A percentile compares a stretch with the other conserved stretches of the same genome.
Conservation (phyloP, 805 yeast species). For the Torulaspora franciscae region DNA sequence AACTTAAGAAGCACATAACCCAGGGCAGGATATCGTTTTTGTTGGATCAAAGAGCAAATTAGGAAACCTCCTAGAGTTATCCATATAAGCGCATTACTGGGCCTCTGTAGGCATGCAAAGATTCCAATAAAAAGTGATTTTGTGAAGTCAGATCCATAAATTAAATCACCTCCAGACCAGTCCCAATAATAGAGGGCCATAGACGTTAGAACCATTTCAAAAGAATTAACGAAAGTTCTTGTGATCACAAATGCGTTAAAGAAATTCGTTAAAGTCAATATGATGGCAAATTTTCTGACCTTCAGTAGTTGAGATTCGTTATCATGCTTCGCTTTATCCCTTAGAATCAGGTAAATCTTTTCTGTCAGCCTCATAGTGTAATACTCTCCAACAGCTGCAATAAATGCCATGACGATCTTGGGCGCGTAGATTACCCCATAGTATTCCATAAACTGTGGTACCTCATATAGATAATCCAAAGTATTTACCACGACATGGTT, state of each 20-base stretch:
- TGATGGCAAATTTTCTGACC: constrained; percentile 21
- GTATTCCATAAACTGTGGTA: constrained; percentile 36
- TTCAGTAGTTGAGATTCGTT: constrained; percentile 3
- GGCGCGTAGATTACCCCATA: constrained; percentile 50
- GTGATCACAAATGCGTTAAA: constrained; percentile 81
- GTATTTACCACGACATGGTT: not conserved
- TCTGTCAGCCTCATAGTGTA: constrained; percentile 48
- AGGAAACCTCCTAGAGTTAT: constrained; percentile 46
- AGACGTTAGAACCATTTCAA: constrained; percentile 69
- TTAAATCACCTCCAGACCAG: constrained; percentile 39
- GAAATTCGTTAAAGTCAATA: constrained; percentile 30
- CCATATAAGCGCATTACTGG: constrained; percentile 84
- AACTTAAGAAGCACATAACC: constrained; percentile 22
- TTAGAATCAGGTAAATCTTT: constrained; percentile 22
- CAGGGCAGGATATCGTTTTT: constrained; percentile 11
- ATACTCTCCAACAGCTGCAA: constrained; percentile 71
- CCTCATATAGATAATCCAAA: constrained; percentile 15
- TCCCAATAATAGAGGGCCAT: constrained; percentile 71
- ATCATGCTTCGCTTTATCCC: constrained; percentile 15
- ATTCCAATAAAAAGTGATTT: constrained; percentile 50
- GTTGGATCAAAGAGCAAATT: constrained; percentile 15
- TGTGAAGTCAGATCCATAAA: constrained; percentile 24
- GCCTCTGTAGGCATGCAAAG: constrained; percentile 67
- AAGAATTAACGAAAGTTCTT: constrained; percentile 78
- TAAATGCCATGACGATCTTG: constrained; percentile 58